phyloP scores from a whole-genome alignment of 164 flowering plant species.

The Vitis riparia region DNA sequence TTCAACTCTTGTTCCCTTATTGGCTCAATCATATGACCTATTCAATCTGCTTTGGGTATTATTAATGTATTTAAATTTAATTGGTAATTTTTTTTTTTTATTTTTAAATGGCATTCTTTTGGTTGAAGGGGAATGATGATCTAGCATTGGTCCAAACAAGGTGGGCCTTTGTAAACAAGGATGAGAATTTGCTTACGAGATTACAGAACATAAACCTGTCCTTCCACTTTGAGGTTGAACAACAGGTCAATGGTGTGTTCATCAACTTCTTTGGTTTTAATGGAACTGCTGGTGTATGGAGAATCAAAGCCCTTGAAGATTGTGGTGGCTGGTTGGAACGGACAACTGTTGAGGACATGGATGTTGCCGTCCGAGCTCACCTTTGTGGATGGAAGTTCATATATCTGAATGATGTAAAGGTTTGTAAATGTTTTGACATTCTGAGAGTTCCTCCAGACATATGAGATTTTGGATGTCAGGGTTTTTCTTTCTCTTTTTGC shows the following conservation, averaged over 20 bases:
- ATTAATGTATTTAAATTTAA: background rate
- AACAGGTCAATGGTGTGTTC: conserved; percentile 90
- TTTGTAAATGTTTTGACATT: conserved; percentile 17
- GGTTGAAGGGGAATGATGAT: conserved; percentile 75
- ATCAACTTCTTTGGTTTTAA: conserved; percentile 94
- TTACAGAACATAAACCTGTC: conserved; percentile 88
- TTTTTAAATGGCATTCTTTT: background rate
- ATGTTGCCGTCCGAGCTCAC: conserved; percentile 95
- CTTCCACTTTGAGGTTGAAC: conserved; percentile 97
- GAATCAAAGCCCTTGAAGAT: conserved; percentile 94
- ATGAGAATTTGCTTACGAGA: conserved; percentile 94
- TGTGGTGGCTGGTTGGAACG: conserved; percentile 98
- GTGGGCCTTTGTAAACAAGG: conserved; percentile 96
- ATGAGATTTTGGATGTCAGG: background rate
- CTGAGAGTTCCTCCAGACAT: background rate
- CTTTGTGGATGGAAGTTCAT: conserved; percentile 97
- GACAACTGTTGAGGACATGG: conserved; percentile 99
- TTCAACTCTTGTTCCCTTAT: no score
- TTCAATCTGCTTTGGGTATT: no score
- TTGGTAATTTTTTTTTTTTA: background rate
- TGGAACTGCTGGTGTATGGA: conserved; percentile 99
- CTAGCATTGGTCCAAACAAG: conserved; percentile 88
- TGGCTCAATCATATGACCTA: no score
- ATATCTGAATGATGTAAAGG: conserved; percentile 92
- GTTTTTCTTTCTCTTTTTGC: conserved; percentile 12